Evolutionary conservation across 2,329 filamentous ascomycete species (phyloP).

Genomic region (Penicillium sumatraense): DNA sequence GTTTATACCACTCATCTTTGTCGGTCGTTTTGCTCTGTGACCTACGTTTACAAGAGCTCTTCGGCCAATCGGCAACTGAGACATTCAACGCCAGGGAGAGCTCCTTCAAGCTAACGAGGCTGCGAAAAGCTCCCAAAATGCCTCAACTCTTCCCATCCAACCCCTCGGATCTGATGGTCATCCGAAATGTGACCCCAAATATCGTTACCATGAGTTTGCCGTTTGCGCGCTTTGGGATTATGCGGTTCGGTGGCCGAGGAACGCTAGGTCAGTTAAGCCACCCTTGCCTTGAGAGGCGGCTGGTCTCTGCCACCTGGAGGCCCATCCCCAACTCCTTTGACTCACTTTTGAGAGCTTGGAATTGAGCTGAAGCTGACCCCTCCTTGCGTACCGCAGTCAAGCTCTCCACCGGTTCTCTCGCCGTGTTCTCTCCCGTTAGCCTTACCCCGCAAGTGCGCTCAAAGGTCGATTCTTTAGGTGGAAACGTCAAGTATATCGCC

Average conservation of each 20-base stretch:
- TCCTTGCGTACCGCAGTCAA: slow-evolving; percentile 61
- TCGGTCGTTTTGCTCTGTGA: background rate
- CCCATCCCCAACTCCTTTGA: background rate
- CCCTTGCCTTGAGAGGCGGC: slow-evolving; percentile 5
- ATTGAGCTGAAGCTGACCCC: slow-evolving; percentile 13
- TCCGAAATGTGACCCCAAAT: slow-evolving; percentile 79
- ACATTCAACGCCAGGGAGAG: slow-evolving; percentile 16
- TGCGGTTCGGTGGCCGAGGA: slow-evolving; percentile 84
- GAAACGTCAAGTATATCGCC: slow-evolving; percentile 79
- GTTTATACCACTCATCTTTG: background rate
- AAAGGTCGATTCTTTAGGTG: slow-evolving; percentile 64
- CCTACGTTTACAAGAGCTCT: background rate
- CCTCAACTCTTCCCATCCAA: slow-evolving; percentile 67
- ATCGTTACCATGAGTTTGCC: slow-evolving; percentile 67
- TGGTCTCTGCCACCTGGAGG: background rate
- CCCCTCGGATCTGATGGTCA: slow-evolving; percentile 85
- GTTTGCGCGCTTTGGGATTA: slow-evolving; percentile 76
- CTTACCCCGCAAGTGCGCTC: slow-evolving; percentile 76
- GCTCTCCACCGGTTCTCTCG: slow-evolving; percentile 75
- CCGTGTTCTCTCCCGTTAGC: slow-evolving; percentile 89
- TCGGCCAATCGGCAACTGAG: slow-evolving; percentile 4
- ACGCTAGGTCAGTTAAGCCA: slow-evolving; percentile 69
- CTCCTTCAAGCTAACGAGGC: background rate
- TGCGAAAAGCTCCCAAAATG: slow-evolving; percentile 21
- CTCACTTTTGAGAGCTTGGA: background rate